These are phyloP conservation scores for Metschnikowia peoriensis DNA, from an alignment of 805 yeast genomes.

Conservation along the genomic window DNA sequence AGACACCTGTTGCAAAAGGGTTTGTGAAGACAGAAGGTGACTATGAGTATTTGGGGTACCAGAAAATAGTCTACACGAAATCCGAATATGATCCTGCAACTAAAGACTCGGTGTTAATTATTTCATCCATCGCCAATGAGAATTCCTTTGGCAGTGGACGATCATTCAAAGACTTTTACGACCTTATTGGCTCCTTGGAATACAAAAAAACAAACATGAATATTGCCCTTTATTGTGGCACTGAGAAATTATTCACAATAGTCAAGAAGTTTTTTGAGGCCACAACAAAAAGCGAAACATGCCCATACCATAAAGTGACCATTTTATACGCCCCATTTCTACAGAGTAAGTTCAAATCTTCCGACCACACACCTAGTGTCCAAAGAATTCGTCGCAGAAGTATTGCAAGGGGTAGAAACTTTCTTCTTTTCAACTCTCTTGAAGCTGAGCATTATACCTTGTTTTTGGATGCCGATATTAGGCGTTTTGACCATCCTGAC, in stretches of 20 bases:
- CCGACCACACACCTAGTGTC: conserved; percentile 15
- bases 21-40: background rate
- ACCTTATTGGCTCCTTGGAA: conserved; percentile 26
- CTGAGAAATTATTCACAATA: conserved; percentile 23
- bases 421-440: conserved; percentile 28
- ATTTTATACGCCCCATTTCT: conserved; percentile 16
- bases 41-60: conserved; percentile 3
- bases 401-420: conserved; percentile 39
- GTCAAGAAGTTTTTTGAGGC: conserved; percentile 21
- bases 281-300: background rate
- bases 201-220: conserved; percentile 20
- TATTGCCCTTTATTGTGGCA: conserved; percentile 34
- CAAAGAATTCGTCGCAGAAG: conserved; percentile 36
- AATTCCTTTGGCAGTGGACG: conserved; percentile 38
- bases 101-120: conserved; percentile 14
- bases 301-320: conserved; percentile 13
- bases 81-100: background rate
- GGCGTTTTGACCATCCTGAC: conserved; percentile 23
- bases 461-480: conserved; percentile 39
- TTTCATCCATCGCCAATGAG: conserved; percentile 27
- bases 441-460: conserved; percentile 31
- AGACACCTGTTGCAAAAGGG: background rate
- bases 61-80: conserved; percentile 1
- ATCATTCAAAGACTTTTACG: conserved; percentile 31
- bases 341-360: conserved; percentile 9